Evolutionary conservation across 192 early-diverging fungal species (phyloP), one percentile per base, ranked within the genome.

Genomic region (Piromyces sp.): DNA sequence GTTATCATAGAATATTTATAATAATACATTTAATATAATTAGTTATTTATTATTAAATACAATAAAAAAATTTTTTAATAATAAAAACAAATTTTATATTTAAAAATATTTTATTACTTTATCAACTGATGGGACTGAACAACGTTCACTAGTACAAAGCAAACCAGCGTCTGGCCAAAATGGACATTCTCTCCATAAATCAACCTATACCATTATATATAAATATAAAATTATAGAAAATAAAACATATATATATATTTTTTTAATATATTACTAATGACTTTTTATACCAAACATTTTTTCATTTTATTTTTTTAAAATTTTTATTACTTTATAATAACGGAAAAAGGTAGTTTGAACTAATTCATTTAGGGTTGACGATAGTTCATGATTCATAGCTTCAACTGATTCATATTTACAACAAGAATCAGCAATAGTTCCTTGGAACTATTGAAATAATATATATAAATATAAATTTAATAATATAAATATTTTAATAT

Each of bases 141-240:
- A 98, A 82, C 96, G 94, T 79, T 90, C 83, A 83, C 95, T 90
- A 81, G 93, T 89, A 85, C 97, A 98, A 11, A 68, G 9, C 30
- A 92, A 87, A 29, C 89, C 90, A 84, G 96, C 92, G 28, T 93
- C 94, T 30, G 89, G 87, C 97, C 97, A 98, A 86, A 96, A 97
- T 16, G 92, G 92, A 83, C 97, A 98, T 11, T 92, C 93, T 80
- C 92, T 91, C 87, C 94, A 94, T 82, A 98, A 86, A 83, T 97
- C 93, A 30, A 95, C 90, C 91, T 95, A 83, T 51, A n/a, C n/a
- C n/a, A n/a, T 51, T 22, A 29, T 22, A 80, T 33, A 22, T 17
- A 22, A 22, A 51, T 22, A 15, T 15, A 22, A 51, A 22, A 22
- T 33, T 6, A 33, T 33, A 33, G 31, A 33, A 33, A 6, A 33